These are phyloP conservation scores for Trichoderma koningiopsis DNA, from an alignment of 2,329 filamentous ascomycete species.

Conservation along the genomic window DNA sequence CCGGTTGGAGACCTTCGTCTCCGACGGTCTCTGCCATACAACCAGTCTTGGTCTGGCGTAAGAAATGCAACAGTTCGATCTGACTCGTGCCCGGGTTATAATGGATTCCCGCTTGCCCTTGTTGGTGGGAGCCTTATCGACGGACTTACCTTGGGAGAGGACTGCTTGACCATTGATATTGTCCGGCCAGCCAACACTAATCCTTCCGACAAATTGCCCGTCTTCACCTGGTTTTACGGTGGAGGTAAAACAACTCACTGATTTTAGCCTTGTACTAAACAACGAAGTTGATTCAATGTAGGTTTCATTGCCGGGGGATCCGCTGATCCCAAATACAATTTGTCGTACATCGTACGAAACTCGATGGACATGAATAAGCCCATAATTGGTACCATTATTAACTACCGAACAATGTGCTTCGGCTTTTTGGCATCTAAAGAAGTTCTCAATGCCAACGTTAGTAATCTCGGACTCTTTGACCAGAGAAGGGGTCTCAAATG, in stretches of 20 bases:
- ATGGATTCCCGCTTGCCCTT: constrained; percentile 3
- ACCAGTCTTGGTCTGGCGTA: constrained; percentile 11
- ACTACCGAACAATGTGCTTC: constrained; percentile 8
- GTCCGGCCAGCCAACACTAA: constrained; percentile 7
- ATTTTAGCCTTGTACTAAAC: background rate
- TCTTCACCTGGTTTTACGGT: constrained; percentile 8
- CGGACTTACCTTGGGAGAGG: background rate
- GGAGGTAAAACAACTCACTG: background rate
- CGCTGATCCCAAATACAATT: constrained; percentile 9
- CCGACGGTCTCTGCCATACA: constrained; percentile 6
- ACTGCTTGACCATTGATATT: constrained; percentile 10
- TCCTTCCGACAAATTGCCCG: background rate
- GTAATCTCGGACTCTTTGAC: constrained; percentile 7
- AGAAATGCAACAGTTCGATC: constrained; percentile 13
- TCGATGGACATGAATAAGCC: constrained; percentile 7
- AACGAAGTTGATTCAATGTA: background rate
- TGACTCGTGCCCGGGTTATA: constrained; percentile 3
- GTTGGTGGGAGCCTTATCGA: constrained; percentile 9
- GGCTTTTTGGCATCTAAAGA: constrained; percentile 4
- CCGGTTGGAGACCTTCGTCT: constrained; percentile 3
- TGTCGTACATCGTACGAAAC: constrained; percentile 7
- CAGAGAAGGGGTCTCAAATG: constrained; percentile 1
- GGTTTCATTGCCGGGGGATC: constrained; percentile 3
- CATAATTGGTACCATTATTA: background rate
- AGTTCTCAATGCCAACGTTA: background rate